Conservation (phyloP, 192 early-diverging fungal species). For the Chytriomyces sp. region DNA sequence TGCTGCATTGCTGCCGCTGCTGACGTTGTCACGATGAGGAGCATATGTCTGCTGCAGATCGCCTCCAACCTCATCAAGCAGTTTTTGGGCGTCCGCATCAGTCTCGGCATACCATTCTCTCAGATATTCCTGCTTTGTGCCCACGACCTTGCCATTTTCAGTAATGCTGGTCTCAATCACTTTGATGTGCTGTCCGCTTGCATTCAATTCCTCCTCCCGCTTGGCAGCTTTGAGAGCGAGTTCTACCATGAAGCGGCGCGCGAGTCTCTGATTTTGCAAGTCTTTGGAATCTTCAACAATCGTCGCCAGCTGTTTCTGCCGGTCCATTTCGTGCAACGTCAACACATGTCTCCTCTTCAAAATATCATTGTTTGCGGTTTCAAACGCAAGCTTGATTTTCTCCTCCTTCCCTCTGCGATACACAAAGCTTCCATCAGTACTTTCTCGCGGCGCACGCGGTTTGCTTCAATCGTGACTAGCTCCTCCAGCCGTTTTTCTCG, state of each 20-base stretch:
- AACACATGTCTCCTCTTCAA: neutral
- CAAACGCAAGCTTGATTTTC: neutral
- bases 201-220: neutral
- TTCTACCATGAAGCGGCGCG: neutral
- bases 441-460: neutral
- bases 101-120: neutral
- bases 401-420: neutral
- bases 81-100: neutral
- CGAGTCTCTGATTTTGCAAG: neutral
- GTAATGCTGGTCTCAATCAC: neutral
- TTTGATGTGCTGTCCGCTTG: neutral
- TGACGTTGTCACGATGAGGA: too few relatives aligned
- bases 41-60: neutral
- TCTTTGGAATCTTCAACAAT: neutral
- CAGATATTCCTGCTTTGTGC: neutral
- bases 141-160: slow-evolving; percentile 4
- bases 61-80: neutral
- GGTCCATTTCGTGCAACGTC: neutral
- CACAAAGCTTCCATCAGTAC: neutral
- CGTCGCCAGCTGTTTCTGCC: neutral
- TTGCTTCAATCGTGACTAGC: neutral
- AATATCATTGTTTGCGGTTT: neutral
- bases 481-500: neutral
- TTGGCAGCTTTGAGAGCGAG: neutral
- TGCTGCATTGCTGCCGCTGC: too few relatives aligned